Evolutionary conservation across 2,329 filamentous ascomycete genomes (phyloP), one percentile per base, ranked within the genome.

Genomic region (Ambrosiella xylebori): DNA sequence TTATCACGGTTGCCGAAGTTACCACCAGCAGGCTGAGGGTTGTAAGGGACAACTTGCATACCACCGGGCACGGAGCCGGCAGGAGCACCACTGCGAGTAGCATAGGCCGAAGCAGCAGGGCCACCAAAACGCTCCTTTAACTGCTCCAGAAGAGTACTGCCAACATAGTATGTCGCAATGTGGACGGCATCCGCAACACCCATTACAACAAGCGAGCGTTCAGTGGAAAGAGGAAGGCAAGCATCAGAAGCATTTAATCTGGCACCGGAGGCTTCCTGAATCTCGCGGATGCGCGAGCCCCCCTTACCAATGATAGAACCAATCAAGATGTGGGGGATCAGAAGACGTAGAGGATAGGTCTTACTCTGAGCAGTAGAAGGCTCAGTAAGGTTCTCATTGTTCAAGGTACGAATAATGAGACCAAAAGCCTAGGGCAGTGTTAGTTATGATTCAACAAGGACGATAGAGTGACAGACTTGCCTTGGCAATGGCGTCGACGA

Each of bases 31-130:
- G 91, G 86, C 70, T 96, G 90, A 54, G 93, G 93, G 59, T 88
- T 86, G 69, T 98, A 98, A 5, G 93, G 93, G n/a, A 97, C 89
- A 54, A 98, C 93, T 70, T 97, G 93, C 89, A 98, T 95, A 61
- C 93, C 93, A 61, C 93, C 93, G 19, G 93, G 93, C 13, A 97
- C 88, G 39, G 91, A 88, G 56, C 91, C 91, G 59, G 91, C 88
- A 55, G 93, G 90, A 54, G 88, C 90, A 62, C 93, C 93, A 67
- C 88, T 95, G 63, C 93, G 84, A 52, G 91, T 95, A 52, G 93
- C 93, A 68, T 98, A 98, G 37, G 93, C 91, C n/a, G 93, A 98
- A 54, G 93, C 91, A 59, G 89, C 89, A 17, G 93, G 90, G 5
- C 93, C 93, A 57, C 93, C 91, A 65, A 97, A 98, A 47, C 93